A percentile compares a stretch with the other conserved stretches of the same genome.
Conservation (phyloP, 805 yeast species). For the Ogataea corticis region DNA sequence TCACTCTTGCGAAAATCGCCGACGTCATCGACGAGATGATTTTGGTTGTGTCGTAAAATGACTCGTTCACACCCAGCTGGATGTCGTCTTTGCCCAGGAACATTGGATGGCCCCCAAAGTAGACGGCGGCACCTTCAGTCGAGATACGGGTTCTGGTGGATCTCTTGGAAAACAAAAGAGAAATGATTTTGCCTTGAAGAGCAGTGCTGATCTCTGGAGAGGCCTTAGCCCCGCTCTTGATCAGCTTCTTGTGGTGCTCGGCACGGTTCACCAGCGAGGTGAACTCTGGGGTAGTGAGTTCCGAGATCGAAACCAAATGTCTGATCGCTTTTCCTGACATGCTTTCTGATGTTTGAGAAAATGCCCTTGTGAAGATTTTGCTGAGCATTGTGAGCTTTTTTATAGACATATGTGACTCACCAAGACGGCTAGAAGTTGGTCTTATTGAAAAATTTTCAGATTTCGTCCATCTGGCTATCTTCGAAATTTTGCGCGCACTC, state of each 20-base stretch:
- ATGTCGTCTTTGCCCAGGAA: conserved; percentile 95
- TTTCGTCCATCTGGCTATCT: conserved; percentile 5
- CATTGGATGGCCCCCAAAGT: conserved; percentile 95
- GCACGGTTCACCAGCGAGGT: conserved; percentile 73
- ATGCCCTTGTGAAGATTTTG: conserved; percentile 31
- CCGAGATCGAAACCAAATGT: conserved; percentile 82
- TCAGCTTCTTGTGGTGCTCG: conserved; percentile 58
- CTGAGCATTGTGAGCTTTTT: conserved; percentile 12
- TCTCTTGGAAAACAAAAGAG: conserved; percentile 84
- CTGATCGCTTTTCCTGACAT: conserved; percentile 38
- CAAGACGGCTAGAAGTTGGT: background rate
- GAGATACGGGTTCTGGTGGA: conserved; percentile 95
- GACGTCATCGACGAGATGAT: conserved; percentile 95
- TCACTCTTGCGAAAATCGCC: conserved; percentile 96
- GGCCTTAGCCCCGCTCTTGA: conserved; percentile 52
- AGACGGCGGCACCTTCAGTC: conserved; percentile 89
- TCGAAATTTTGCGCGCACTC: conserved; percentile 10
- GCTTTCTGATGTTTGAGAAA: conserved; percentile 23
- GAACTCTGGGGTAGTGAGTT: conserved; percentile 73
- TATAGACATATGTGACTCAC: background rate
- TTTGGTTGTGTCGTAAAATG: conserved; percentile 82
- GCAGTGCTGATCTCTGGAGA: conserved; percentile 44
- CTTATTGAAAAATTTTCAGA: conserved; percentile 9
- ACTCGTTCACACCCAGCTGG: conserved; percentile 94
- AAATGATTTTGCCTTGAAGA: conserved; percentile 76